Conservation (phyloP, 257 asterid species). For the Solanum pennellii region DNA sequence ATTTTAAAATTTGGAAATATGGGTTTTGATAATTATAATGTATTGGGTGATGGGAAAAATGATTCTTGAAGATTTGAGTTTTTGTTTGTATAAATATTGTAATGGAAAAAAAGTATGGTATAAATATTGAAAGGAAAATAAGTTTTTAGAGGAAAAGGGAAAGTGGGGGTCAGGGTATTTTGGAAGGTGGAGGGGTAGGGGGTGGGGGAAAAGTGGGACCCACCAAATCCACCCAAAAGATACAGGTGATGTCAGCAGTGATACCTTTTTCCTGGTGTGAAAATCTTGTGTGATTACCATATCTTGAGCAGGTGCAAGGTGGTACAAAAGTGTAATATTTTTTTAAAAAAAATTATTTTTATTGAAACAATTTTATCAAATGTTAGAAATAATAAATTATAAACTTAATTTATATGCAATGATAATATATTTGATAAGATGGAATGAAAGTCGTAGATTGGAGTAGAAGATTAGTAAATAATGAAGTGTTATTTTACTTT, state of each 20-base stretch:
- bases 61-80: background rate
- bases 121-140: background rate
- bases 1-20: background rate
- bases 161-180: background rate
- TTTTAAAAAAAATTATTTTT: slow-evolving; percentile 5
- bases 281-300: slow-evolving; percentile 63
- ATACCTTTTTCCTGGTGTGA: slow-evolving; percentile 39
- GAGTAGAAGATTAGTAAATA: background rate
- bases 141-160: background rate
- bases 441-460: background rate
- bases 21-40: background rate
- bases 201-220: slow-evolving; percentile 13
- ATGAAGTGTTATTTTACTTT: background rate
- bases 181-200: background rate
- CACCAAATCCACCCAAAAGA: slow-evolving; percentile 53
- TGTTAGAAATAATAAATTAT: background rate
- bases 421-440: background rate
- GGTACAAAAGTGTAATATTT: slow-evolving; percentile 43
- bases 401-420: background rate
- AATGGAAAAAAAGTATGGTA: background rate
- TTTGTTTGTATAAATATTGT: background rate
- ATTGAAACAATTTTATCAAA: background rate
- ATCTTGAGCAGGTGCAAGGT: slow-evolving; percentile 64
- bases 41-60: background rate
- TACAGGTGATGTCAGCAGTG: slow-evolving; percentile 70